These are phyloP conservation scores for Diutina ranongensis DNA, from an alignment of 1,139 yeast genomes.

Conservation along the genomic window DNA sequence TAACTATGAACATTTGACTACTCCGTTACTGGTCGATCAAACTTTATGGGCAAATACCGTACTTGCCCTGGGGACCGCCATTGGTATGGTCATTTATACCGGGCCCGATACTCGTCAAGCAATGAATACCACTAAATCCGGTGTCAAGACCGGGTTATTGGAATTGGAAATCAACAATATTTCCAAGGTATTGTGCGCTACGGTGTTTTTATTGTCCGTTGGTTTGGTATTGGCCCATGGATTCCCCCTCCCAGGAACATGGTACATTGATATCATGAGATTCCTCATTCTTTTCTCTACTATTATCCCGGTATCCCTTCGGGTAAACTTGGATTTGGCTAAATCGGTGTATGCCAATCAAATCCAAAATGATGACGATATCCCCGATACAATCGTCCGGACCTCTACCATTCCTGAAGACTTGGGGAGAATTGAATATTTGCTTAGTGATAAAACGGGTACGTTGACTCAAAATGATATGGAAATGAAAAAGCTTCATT, in stretches of 20 bases:
- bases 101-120: constrained; percentile 92
- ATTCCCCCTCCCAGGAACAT: constrained; percentile 43
- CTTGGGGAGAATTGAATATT: constrained; percentile 86
- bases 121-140: constrained; percentile 79
- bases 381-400: constrained; percentile 83
- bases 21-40: constrained; percentile 76
- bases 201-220: constrained; percentile 71
- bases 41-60: constrained; percentile 98
- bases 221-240: constrained; percentile 75
- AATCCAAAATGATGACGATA: constrained; percentile 75
- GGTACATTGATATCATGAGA: constrained; percentile 88
- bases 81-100: constrained; percentile 82
- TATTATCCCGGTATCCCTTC: constrained; percentile 87
- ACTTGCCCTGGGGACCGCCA: constrained; percentile 82
- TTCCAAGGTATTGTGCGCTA: constrained; percentile 78
- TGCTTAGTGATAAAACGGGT: constrained; percentile 92
- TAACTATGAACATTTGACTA: constrained; percentile 39
- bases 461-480: constrained; percentile 96
- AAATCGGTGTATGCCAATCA: constrained; percentile 94
- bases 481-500: constrained; percentile 88
- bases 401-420: constrained; percentile 98
- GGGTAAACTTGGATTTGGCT: constrained; percentile 92
- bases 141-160: constrained; percentile 82
- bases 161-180: constrained; percentile 85
- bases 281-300: constrained; percentile 87